Base-by-base conservation (phyloP, 805 yeast species). In the Metahyphopichia silvanorum region DNA sequence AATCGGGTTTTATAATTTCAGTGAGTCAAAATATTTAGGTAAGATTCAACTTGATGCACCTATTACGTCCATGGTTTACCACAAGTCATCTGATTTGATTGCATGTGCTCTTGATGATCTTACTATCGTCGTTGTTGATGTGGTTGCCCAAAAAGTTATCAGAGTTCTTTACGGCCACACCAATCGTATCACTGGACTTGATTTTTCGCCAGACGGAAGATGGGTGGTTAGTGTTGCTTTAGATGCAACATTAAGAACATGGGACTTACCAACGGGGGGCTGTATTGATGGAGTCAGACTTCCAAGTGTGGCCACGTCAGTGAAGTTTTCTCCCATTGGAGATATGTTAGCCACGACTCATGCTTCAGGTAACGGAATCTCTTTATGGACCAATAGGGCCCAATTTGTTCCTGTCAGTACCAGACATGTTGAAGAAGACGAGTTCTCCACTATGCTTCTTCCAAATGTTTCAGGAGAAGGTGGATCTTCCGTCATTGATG, bases 231-330 rank as follows among this genome's bases (percentile, higher is more conserved):
- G 93, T 16, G 79, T 86, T 1, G 74, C 88, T 1, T 66, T 88
- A 39, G 99, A 93, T 54, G 72, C 86, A 2, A 88, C 98, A 0
- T 69, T 93, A 30, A 76, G 98, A 50, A 87, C 96, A 1, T 93
- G 98, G 98, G 98, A 93, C 57, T 73, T 93, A 38, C 98, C 98
- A 25, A 84, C 96, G 1, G 98, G 98, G 30, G 86, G 89, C 1
- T 91, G 98, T 58, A 87, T 93, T 36, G 98, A 93, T 63, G 97
- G 96, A 41, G 79, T 91, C 12, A 63, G 67, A 33, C 71, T 93
- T 16, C 78, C 82, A 2, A 77, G 71, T 45, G 89, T 88, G n/a
- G 95, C 83, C 3, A 87, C 97, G 0, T 67, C 75, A 34, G 68
- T 94, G 20, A 77, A 81, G 49, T 75, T 93, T 42, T 85, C 96